Base-by-base conservation (phyloP, 768 basidiomycete species). In the Phanerodontia chrysosporium region DNA sequence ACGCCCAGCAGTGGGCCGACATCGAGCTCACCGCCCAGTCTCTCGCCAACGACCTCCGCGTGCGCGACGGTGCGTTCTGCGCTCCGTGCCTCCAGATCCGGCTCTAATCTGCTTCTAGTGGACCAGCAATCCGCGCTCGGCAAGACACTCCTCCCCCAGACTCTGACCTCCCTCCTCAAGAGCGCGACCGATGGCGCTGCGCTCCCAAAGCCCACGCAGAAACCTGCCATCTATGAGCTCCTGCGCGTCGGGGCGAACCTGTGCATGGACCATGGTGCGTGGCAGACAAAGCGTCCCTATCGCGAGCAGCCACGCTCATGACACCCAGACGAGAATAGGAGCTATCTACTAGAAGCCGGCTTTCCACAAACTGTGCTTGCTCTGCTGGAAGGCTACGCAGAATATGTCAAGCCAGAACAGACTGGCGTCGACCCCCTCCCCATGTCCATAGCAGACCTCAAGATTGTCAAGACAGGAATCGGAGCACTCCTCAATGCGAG, bases 201-300 rank as follows among this genome's bases (percentile, higher is more conserved):
- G 13, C 22, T 53, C 21, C 51, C 58, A 10, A 35, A 32, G 29
- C 44, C 53, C 45, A 73, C 87, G 22, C 74, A 78, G 57, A 76
- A 82, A 51, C 66, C 79, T 9, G 80, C 81, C 10, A 75, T 85
- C 24, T 82, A 81, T 59, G 89, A 93, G 68, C 73, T 92, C 29
- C 80, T 94, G 55, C 81, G 92, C 58, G 84, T 92, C 14, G 84
- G 84, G 25, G 92, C 92, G 13, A 94, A 94, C 72, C 72, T 94
- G 18, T 92, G 89, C 71, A 85, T 91, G 74, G 90, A 94, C 68
- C 90, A 93, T 65, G 85, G 59, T 60, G 45, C 44, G 59, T 55
- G 8, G 39, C 39, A 12, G 8, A 18, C 39, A 7, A n/a, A 18
- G 39, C 8, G 39, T 42, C 39, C 21, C 45, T 51, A 24, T 45